Evolutionary conservation across 1,284 basidiomycete genomes (phyloP), one percentile per base, ranked within the genome.

Genomic region (Salmacisia buchloeana): DNA sequence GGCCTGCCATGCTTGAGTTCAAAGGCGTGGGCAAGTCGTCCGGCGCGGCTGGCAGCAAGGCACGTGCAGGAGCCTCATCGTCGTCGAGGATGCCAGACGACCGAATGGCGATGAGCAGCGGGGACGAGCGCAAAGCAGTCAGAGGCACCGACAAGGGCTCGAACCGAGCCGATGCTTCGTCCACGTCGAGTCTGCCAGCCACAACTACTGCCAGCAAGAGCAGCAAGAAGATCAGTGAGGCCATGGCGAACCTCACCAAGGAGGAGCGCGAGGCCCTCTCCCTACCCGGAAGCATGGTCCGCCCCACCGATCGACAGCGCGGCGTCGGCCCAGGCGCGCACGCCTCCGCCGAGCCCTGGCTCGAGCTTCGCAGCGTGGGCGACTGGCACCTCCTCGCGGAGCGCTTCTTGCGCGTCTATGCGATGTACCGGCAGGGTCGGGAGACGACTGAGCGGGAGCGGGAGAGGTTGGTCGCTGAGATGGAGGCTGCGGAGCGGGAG

Each of bases 401-500:
- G 27, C 49, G 49, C 9, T 54, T 54, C 49, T 33, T 54, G 27
- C 49, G 49, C 5, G 49, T 54, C 12, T 54, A 54, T n/a, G 49
- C 29, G 25, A 12, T 33, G 3, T 54, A 54, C 15, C 49, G 49
- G 29, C 6, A 9, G 18, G 49, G 29, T 54, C 49, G 49, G 13
- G 49, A 33, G 9, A 54, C 49, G 33, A 54, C 34, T 18, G 49
- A 54, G 18, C 25, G 49, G 10, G 49, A 54, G 49, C 25, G 49
- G 21, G 27, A 54, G 15, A 2, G 49, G 25, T n/a, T 54, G 15
- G 4, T 54, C 5, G 29, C 9, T 2, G 49, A 54, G 31, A 54
- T 54, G 49, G 49, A 54, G 27, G 49, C 49, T 31, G 49, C 49
- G 25, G 49, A 54, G 49, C 49, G 49, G 29, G 49, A 54, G 29